Percentiles rank a stretch among this genome's conserved stretches.
phyloP scores from a whole-genome alignment of 495 filamentous ascomycete genomes.

The Recurvomyces mirabilis region DNA sequence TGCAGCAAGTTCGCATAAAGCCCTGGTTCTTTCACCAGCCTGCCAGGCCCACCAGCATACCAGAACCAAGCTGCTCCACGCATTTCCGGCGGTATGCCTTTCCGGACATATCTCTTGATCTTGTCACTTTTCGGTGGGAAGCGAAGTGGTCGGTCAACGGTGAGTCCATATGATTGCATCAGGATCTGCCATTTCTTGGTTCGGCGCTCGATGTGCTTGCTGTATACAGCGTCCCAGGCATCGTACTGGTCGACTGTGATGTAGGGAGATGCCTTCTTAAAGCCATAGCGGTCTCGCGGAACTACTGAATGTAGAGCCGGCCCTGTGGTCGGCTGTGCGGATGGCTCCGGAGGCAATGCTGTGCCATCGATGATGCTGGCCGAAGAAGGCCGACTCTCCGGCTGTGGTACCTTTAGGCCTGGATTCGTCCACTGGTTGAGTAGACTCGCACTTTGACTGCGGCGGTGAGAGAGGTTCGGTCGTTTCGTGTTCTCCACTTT shows the following conservation, averaged over 20 bases:
- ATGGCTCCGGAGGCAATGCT: neutral
- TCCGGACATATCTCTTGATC: conserved; percentile 79
- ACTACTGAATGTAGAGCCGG: conserved; percentile 11
- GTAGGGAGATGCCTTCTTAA: conserved; percentile 76
- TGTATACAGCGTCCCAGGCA: conserved; percentile 63
- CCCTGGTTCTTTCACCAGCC: conserved; percentile 59
- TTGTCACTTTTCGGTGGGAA: conserved; percentile 75
- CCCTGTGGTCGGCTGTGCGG: conserved; percentile 9
- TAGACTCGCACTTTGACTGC: conserved; percentile 19
- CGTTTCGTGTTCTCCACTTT: neutral
- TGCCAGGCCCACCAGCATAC: conserved; percentile 81
- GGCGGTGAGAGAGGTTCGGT: conserved; percentile 15
- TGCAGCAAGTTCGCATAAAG: conserved; percentile 60
- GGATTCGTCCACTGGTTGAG: conserved; percentile 13
- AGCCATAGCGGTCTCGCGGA: conserved; percentile 75
- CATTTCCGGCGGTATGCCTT: conserved; percentile 91
- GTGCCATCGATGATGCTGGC: neutral
- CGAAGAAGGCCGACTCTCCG: neutral
- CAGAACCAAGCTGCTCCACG: conserved; percentile 93
- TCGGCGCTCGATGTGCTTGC: conserved; percentile 54
- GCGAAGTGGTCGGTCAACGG: conserved; percentile 54
- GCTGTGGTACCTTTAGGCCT: neutral
- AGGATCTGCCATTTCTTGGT: conserved; percentile 70
- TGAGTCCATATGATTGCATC: conserved; percentile 63
- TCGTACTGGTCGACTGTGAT: conserved; percentile 69